Evolutionary conservation across 2,329 filamentous ascomycete species (phyloP).

Genomic region (Colletotrichum euphorbiae): DNA sequence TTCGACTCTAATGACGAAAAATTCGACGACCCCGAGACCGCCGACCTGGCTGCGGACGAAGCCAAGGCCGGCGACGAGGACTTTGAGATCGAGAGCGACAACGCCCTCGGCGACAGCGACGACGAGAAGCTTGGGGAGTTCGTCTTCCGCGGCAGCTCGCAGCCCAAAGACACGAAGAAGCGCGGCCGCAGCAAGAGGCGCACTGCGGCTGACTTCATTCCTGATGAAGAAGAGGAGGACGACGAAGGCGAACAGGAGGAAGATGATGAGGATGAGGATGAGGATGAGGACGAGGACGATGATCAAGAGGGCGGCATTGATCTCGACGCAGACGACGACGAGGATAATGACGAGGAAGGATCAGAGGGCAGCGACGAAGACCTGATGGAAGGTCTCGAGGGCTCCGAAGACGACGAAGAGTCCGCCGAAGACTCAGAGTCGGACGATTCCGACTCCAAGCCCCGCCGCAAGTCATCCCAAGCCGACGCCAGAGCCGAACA

Average conservation of each 20-base stretch:
- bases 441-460: conserved; percentile 19
- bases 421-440: conserved; percentile 49
- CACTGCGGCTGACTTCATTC: conserved; percentile 70
- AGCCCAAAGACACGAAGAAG: conserved; percentile 53
- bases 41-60: conserved; percentile 65
- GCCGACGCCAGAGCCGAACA: conserved; percentile 65
- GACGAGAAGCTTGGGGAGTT: conserved; percentile 84
- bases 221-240: conserved; percentile 54
- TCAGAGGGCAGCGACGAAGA: conserved; percentile 46
- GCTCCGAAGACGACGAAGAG: conserved; percentile 42
- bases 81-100: conserved; percentile 71
- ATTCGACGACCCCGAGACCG: conserved; percentile 68
- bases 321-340: conserved; percentile 48
- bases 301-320: conserved; percentile 51
- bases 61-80: conserved; percentile 61
- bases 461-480: conserved; percentile 23
- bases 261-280: conserved; percentile 49
- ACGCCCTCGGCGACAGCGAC: conserved; percentile 86
- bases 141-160: conserved; percentile 70
- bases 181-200: conserved; percentile 50
- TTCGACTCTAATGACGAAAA: conserved; percentile 54
- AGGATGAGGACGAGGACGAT: conserved; percentile 55
- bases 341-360: conserved; percentile 50
- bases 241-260: conserved; percentile 50
- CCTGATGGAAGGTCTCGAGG: conserved; percentile 41